Conservation (phyloP, 1,139 yeast species). For the Eremothecium coryli region DNA sequence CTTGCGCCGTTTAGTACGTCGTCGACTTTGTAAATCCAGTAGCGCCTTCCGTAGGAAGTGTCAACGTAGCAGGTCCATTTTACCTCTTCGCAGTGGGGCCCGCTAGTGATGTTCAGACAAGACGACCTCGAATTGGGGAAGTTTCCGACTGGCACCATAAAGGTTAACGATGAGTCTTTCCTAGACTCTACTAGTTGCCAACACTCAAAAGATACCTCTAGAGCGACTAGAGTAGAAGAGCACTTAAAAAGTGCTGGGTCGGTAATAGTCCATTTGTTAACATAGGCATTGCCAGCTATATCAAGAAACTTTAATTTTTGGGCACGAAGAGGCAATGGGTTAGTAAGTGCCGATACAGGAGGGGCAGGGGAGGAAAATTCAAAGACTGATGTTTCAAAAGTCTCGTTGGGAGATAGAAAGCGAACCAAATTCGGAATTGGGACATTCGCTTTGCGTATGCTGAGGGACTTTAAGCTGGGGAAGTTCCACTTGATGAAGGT, state of each 20-base stretch:
- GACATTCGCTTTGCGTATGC: constrained; percentile 46
- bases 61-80: constrained; percentile 41
- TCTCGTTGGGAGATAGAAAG: constrained; percentile 35
- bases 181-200: constrained; percentile 33
- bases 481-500: constrained; percentile 47
- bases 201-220: constrained; percentile 33
- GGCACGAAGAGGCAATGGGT: neutral
- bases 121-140: constrained; percentile 8
- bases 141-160: constrained; percentile 1
- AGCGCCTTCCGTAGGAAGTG: constrained; percentile 53
- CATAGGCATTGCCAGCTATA: constrained; percentile 41
- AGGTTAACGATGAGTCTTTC: constrained; percentile 10
- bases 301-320: constrained; percentile 40
- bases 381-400: constrained; percentile 10
- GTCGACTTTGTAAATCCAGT: constrained; percentile 64
- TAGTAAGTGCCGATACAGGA: neutral
- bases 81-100: constrained; percentile 29
- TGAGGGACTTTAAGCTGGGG: constrained; percentile 48
- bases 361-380: constrained; percentile 6
- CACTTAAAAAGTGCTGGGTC: constrained; percentile 39
- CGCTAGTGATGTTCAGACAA: constrained; percentile 19
- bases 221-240: constrained; percentile 34
- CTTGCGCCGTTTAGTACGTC: constrained; percentile 31
- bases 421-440: constrained; percentile 42
- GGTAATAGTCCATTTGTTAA: constrained; percentile 46